phyloP scores from a whole-genome alignment of 2,329 filamentous ascomycete genomes.

The Pezicula rhizophila region DNA sequence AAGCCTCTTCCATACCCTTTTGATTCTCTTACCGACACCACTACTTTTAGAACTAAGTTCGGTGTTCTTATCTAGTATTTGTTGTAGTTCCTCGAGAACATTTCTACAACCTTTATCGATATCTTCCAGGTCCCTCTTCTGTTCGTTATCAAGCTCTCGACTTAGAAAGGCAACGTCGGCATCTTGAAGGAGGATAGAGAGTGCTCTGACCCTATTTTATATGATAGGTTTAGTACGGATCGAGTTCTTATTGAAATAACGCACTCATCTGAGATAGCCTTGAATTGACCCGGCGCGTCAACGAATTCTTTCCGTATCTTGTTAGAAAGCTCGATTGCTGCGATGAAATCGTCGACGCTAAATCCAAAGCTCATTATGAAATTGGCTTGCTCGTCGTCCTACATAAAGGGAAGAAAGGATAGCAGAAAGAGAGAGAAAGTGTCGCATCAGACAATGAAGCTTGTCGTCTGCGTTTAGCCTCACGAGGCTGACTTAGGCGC shows the following conservation, averaged over 20 bases:
- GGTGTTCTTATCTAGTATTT: slow-evolving; percentile 9
- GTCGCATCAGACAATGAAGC: neutral
- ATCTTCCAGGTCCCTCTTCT: slow-evolving; percentile 13
- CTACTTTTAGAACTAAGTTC: slow-evolving; percentile 6
- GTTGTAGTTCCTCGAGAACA: slow-evolving; percentile 11
- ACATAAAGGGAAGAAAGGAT: slow-evolving; percentile 1
- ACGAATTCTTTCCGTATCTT: slow-evolving; percentile 21
- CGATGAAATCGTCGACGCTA: slow-evolving; percentile 22
- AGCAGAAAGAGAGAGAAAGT: slow-evolving; percentile 2
- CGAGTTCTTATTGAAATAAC: neutral
- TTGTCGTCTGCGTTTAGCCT: slow-evolving; percentile 3
- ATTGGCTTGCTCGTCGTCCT: neutral
- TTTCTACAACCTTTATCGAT: slow-evolving; percentile 12
- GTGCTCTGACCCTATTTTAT: slow-evolving; percentile 18
- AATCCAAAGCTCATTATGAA: slow-evolving; percentile 26
- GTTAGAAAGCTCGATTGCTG: slow-evolving; percentile 18
- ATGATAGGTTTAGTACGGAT: slow-evolving; percentile 1
- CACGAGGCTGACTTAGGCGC: slow-evolving; percentile 2
- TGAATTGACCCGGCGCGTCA: slow-evolving; percentile 20
- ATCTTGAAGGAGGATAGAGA: slow-evolving; percentile 24
- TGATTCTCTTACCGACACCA: slow-evolving; percentile 5
- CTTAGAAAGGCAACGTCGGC: slow-evolving; percentile 16
- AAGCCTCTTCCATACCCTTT: too few species aligned
- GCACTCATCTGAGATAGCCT: slow-evolving; percentile 20
- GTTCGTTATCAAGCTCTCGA: slow-evolving; percentile 11